Conservation (phyloP, 2,329 filamentous ascomycete species). For the Xylaria sp. region DNA sequence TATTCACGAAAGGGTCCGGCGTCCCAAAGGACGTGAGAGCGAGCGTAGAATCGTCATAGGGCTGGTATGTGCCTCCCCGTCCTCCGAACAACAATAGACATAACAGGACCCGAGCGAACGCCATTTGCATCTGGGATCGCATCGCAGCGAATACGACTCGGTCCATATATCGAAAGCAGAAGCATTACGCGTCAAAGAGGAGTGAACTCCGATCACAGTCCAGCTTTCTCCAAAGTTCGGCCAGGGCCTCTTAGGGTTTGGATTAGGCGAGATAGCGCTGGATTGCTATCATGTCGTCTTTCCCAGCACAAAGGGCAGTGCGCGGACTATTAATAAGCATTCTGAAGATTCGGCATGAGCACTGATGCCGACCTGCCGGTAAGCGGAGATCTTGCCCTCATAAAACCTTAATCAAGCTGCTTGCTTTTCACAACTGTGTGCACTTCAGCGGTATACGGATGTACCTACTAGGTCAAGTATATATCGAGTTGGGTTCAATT, state of each 20-base stretch:
- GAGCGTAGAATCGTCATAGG: conserved; percentile 40
- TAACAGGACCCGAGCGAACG: conserved; percentile 29
- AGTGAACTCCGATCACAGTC: not conserved
- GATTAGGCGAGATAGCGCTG: not conserved
- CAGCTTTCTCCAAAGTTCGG: not conserved
- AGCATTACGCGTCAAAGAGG: conserved; percentile 11
- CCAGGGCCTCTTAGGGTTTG: conserved; percentile 8
- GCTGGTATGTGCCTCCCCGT: conserved; percentile 20
- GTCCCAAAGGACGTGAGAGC: conserved; percentile 40
- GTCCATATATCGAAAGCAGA: conserved; percentile 11
- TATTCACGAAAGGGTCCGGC: conserved; percentile 41
- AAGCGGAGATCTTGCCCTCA: too few species aligned
- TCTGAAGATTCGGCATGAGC: too few species aligned
- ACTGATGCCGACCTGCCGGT: too few species aligned
- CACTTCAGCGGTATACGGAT: too few species aligned
- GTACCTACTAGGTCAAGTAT: too few species aligned
- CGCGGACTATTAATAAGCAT: too few species aligned
- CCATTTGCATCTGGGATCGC: conserved; percentile 27
- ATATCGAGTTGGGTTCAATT: too few species aligned
- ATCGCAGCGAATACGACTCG: not conserved
- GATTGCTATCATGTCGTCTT: too few species aligned
- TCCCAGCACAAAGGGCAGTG: too few species aligned
- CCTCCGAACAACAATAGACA: conserved; percentile 29
- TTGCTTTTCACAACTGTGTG: too few species aligned
- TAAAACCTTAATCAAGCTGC: too few species aligned